phyloP scores from a whole-genome alignment of 768 basidiomycete genomes.

The Phaffia tasmanica region DNA sequence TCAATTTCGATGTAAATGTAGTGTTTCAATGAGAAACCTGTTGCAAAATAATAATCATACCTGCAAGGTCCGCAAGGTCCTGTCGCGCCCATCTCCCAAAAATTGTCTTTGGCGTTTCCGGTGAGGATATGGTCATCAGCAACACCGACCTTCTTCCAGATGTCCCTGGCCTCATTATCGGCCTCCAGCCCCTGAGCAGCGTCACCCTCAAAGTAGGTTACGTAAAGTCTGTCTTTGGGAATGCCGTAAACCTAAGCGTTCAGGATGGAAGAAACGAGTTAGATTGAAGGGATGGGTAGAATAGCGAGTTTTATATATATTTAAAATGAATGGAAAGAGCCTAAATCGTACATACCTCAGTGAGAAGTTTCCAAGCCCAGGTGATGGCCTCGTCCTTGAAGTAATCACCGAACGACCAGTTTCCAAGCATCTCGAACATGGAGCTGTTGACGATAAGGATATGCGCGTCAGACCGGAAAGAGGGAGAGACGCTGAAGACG shows the following conservation, averaged over 20 bases:
- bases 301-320: too few relatives aligned
- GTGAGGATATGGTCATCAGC: slow-evolving; percentile 81
- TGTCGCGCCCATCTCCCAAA: slow-evolving; percentile 99
- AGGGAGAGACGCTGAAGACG: neutral
- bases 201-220: slow-evolving; percentile 97
- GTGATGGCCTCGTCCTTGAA: slow-evolving; percentile 96
- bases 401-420: slow-evolving; percentile 99
- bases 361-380: slow-evolving; percentile 91
- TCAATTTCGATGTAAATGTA: too few relatives aligned
- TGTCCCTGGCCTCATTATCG: slow-evolving; percentile 59
- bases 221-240: slow-evolving; percentile 81
- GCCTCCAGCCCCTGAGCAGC: slow-evolving; percentile 68
- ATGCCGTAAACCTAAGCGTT: slow-evolving; percentile 58
- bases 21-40: too few relatives aligned
- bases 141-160: slow-evolving; percentile 82
- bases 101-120: slow-evolving; percentile 93
- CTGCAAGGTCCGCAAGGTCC: slow-evolving; percentile 97
- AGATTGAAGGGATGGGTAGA: too few relatives aligned
- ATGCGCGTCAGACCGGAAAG: neutral
- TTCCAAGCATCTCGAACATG: slow-evolving; percentile 93
- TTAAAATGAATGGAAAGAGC: neutral
- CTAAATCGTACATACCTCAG: slow-evolving; percentile 39
- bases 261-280: neutral
- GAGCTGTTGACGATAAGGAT: slow-evolving; percentile 17
- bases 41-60: slow-evolving; percentile 37